These are phyloP conservation scores for Lotmaria passim DNA, from an alignment of 208 protist genomes.

Conservation along the genomic window DNA sequence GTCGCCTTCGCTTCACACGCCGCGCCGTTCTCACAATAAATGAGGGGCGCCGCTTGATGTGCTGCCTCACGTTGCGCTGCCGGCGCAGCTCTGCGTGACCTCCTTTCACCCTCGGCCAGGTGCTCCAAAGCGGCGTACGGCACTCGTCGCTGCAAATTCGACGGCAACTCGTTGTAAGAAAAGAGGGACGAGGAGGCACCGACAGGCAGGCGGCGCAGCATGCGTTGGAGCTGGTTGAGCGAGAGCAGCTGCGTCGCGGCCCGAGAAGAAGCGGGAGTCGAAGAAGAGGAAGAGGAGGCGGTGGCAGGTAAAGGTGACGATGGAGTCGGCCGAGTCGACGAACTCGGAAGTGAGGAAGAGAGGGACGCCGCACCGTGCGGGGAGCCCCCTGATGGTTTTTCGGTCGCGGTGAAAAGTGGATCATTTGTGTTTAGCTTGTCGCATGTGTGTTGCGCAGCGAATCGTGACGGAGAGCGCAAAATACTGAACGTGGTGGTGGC, in stretches of 20 bases:
- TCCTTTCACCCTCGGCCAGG: neutral
- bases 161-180: conserved; percentile 53
- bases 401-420: too few species aligned
- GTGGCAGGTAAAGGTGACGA: neutral
- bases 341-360: too few species aligned
- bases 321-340: neutral
- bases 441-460: too few species aligned
- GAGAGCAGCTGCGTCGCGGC: neutral
- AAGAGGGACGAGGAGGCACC: conserved; percentile 25
- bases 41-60: too few species aligned
- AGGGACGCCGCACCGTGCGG: too few species aligned
- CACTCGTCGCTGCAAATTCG: conserved; percentile 38
- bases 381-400: too few species aligned
- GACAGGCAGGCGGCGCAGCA: conserved; percentile 54
- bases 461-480: too few species aligned
- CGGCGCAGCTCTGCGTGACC: neutral
- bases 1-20: neutral
- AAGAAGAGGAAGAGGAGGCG: neutral
- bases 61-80: too few species aligned
- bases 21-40: neutral
- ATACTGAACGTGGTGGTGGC: too few species aligned
- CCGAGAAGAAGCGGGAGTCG: neutral
- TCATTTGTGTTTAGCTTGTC: too few species aligned
- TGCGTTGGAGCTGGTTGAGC: conserved; percentile 40
- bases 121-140: conserved; percentile 14